Conservation (phyloP, 495 filamentous ascomycete species). For the Wilcoxina mikolae region DNA sequence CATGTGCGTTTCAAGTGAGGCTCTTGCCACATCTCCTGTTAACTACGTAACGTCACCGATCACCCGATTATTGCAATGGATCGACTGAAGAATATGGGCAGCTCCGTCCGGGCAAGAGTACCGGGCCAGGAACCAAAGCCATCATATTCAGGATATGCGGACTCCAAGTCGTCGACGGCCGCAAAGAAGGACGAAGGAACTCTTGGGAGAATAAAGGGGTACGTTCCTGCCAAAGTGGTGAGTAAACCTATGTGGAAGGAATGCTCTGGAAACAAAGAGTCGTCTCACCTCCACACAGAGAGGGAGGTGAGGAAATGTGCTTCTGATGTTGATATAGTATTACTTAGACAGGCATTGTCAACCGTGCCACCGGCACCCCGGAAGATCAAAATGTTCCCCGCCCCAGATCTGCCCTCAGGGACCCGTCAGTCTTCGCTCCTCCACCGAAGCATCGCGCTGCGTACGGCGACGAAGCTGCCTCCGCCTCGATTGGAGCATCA, state of each 20-base stretch:
- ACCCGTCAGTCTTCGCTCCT: constrained; percentile 71
- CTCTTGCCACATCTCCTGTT: too few species aligned
- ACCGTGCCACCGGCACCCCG: not conserved
- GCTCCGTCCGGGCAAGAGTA: not conserved
- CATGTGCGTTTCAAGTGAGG: too few species aligned
- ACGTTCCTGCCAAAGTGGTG: not conserved
- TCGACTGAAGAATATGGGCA: not conserved
- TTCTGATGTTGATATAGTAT: not conserved
- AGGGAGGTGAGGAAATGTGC: not conserved
- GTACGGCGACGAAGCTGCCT: constrained; percentile 18
- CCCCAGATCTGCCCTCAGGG: constrained; percentile 64
- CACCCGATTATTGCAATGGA: not conserved
- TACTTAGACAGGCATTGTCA: not conserved
- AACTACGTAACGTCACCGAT: not conserved
- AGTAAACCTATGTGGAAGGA: not conserved
- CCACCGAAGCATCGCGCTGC: constrained; percentile 50
- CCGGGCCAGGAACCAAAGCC: not conserved
- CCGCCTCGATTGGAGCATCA: constrained; percentile 8
- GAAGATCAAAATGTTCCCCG: constrained; percentile 30
- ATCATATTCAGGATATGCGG: not conserved
- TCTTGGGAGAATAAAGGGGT: not conserved
- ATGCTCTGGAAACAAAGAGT: not conserved
- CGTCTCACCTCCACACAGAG: not conserved
- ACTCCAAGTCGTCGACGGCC: not conserved
- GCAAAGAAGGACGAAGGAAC: not conserved